Conservation (phyloP, 2,329 filamentous ascomycete species). For the Corinectria fuckeliana region DNA sequence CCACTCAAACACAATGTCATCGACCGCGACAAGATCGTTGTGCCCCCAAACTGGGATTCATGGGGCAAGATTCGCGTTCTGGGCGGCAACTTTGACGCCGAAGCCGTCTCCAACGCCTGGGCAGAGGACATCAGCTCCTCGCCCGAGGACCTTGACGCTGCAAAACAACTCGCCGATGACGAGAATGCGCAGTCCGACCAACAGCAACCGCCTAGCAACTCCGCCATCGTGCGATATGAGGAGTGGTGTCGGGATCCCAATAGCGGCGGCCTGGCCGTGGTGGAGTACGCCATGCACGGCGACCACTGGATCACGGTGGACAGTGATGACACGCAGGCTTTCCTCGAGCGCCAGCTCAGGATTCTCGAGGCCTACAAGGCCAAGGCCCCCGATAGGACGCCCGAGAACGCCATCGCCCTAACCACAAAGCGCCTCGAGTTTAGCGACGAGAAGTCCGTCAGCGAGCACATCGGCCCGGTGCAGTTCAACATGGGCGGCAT, state of each 20-base stretch:
- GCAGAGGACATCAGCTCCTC: conserved; percentile 77
- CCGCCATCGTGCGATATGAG: conserved; percentile 77
- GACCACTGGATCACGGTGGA: conserved; percentile 44
- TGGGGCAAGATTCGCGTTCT: conserved; percentile 97
- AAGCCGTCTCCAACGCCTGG: conserved; percentile 85
- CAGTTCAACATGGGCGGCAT: conserved; percentile 99
- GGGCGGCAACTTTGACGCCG: conserved; percentile 89
- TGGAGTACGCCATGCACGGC: conserved; percentile 48
- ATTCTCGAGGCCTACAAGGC: conserved; percentile 71
- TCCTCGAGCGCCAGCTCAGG: conserved; percentile 77
- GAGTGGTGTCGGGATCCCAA: conserved; percentile 79
- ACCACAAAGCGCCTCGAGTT: conserved; percentile 41
- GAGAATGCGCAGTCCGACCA: conserved; percentile 31
- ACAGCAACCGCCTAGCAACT: conserved; percentile 48
- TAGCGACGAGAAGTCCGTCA: conserved; percentile 57
- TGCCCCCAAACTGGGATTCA: conserved; percentile 97
- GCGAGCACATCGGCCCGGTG: conserved; percentile 89
- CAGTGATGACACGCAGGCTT: conserved; percentile 73
- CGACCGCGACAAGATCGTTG: conserved; percentile 90
- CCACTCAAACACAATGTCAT: conserved; percentile 89
- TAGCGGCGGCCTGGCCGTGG: conserved; percentile 58
- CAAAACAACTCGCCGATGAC: conserved; percentile 33
- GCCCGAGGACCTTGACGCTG: conserved; percentile 35
- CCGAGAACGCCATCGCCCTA: conserved; percentile 32
- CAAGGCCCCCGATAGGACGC: conserved; percentile 57